Evolutionary conservation across 805 yeast genomes (phyloP), one percentile per base, ranked within the genome.

Genomic region (Nakazawaea siamensis): DNA sequence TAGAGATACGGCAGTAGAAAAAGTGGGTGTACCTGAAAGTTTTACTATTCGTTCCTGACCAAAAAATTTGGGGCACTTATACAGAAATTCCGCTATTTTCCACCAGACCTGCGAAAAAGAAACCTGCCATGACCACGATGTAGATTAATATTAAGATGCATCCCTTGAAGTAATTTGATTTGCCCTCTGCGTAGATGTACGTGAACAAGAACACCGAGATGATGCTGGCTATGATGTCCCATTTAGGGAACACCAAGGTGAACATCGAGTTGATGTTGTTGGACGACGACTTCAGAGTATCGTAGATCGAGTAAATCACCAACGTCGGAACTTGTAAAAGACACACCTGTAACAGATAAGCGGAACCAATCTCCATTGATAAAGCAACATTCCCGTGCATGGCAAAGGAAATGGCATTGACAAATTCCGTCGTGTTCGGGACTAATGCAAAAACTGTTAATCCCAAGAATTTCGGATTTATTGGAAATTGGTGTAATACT

Each of bases 281-380:
- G 18, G 47, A 42, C 4, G 52, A 50, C 47, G 46, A 58, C 51
- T 52, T 58, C 50, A 52, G 56, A 34, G 59, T 61, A 51, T 49
- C 67, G 58, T 60, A 64, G 38, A 81, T 68, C 2, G 95, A 80
- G 51, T 72, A 86, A 10, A 90, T 51, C 9, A 87, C 94, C 51
- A 92, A 69, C 2, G 92, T 78, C 1, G 98, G 98, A 31, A 92
- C 84, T 54, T 92, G 98, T 44, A 92, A 67, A 39, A 92, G 64
- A 47, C 95, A 90, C 12, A 92, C 98, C 56, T 92, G 98, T 40
- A 92, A 66, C 0, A 95, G 98, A 54, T 92, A 92, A 0, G 98
- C 98, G 43, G 94, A 79, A 41, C 98, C 98, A 56, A 92, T 92
- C 54, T 92, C 98, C 95, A 92, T 84, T 2, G 95, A 84, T 30